phyloP scores from a whole-genome alignment of 2,329 filamentous ascomycete genomes.

The Aureobasidium musti region DNA sequence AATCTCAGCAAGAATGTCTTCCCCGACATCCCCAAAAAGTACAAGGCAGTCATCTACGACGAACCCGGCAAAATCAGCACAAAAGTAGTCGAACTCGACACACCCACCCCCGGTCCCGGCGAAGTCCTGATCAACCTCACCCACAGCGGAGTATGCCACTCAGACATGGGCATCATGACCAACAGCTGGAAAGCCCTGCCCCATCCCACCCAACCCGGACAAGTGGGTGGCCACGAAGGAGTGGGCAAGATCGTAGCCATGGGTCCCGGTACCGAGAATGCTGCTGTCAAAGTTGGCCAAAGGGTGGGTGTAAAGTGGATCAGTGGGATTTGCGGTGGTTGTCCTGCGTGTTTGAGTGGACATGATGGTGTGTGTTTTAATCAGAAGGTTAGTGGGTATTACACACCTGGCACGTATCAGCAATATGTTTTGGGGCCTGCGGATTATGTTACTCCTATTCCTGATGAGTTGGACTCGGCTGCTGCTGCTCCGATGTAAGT shows the following conservation, averaged over 20 bases:
- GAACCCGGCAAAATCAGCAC: constrained; percentile 66
- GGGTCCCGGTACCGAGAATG: constrained; percentile 60
- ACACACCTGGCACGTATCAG: constrained; percentile 71
- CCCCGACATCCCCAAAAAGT: constrained; percentile 53
- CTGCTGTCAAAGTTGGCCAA: constrained; percentile 64
- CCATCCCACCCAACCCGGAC: constrained; percentile 59
- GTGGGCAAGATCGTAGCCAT: constrained; percentile 65
- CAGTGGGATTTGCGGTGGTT: constrained; percentile 57
- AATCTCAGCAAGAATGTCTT: neutral
- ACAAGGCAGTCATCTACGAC: constrained; percentile 66
- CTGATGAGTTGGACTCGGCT: constrained; percentile 60
- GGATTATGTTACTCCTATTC: constrained; percentile 70
- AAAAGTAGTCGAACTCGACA: constrained; percentile 64
- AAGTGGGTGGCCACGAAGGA: constrained; percentile 70
- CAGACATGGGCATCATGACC: constrained; percentile 59
- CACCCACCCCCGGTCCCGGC: constrained; percentile 63
- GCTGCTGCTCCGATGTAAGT: constrained; percentile 61
- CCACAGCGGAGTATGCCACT: constrained; percentile 67
- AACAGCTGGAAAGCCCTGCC: constrained; percentile 59
- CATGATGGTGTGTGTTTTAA: constrained; percentile 59
- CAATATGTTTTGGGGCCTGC: constrained; percentile 64
- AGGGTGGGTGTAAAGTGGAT: constrained; percentile 72
- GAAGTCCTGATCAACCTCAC: constrained; percentile 65
- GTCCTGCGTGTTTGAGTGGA: constrained; percentile 57
- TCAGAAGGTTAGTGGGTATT: constrained; percentile 65